These are phyloP conservation scores for Pythium aphanidermatum DNA, from an alignment of 352 stramenopile genomes.

Conservation along the genomic window DNA sequence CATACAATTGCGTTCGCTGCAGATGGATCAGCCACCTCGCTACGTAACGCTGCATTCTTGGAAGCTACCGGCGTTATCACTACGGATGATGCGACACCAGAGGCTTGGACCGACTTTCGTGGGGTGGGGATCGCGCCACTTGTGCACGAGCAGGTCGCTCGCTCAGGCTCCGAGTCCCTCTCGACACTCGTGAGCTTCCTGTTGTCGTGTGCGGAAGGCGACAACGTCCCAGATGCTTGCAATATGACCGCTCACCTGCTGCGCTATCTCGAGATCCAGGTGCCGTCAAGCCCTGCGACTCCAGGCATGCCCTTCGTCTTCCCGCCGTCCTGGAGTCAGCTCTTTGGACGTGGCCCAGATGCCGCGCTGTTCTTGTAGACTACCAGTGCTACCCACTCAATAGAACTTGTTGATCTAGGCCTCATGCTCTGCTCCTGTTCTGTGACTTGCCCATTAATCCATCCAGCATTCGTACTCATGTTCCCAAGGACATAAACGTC, in stretches of 20 bases:
- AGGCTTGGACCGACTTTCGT: conserved; percentile 41
- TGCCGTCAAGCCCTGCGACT: background rate
- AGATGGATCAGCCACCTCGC: background rate
- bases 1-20: conserved; percentile 45
- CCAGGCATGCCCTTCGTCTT: conserved; percentile 12
- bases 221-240: conserved; percentile 72
- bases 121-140: conserved; percentile 55
- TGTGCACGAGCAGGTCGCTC: conserved; percentile 34
- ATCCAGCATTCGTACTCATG: no score
- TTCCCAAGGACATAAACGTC: no score
- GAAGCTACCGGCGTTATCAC: conserved; percentile 12
- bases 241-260: conserved; percentile 48
- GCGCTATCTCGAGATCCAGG: conserved; percentile 29
- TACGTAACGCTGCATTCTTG: conserved; percentile 10
- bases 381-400: no score
- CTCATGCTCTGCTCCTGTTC: background rate
- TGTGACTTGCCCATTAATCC: background rate
- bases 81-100: conserved; percentile 2
- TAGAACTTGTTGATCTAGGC: background rate
- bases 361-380: conserved; percentile 13
- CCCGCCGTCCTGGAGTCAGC: conserved; percentile 20
- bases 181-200: conserved; percentile 50
- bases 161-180: conserved; percentile 24
- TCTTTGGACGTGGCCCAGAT: conserved; percentile 21
- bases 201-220: conserved; percentile 67